A percentile compares a stretch with the other conserved stretches of the same genome.
phyloP scores from a whole-genome alignment of 2,329 filamentous ascomycete genomes.

The Zarea fungicola region DNA sequence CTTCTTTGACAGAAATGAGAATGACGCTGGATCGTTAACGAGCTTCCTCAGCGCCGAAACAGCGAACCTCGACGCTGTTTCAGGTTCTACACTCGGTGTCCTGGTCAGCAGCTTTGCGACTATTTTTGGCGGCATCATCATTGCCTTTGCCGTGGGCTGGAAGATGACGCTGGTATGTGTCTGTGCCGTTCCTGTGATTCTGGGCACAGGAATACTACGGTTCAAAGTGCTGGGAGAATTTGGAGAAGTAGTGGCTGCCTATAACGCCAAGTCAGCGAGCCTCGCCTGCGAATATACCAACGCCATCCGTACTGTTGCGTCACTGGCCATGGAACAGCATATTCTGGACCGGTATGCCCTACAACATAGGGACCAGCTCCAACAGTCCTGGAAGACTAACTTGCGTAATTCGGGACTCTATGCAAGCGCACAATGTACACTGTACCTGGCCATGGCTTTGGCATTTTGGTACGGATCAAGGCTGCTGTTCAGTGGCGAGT shows the following conservation, averaged over 20 bases:
- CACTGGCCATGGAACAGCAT: slow-evolving; percentile 51
- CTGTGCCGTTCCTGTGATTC: slow-evolving; percentile 22
- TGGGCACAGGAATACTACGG: slow-evolving; percentile 40
- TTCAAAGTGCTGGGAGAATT: slow-evolving; percentile 22
- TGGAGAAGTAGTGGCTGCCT: not conserved
- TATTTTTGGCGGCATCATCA: slow-evolving; percentile 1
- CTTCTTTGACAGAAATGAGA: slow-evolving; percentile 22
- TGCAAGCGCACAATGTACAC: slow-evolving; percentile 25
- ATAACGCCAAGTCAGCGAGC: not conserved
- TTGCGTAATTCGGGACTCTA: slow-evolving; percentile 19
- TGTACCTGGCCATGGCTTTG: slow-evolving; percentile 37
- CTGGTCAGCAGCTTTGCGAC: not conserved
- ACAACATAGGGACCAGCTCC: slow-evolving; percentile 25
- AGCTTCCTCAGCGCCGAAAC: slow-evolving; percentile 18
- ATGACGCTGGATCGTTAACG: slow-evolving; percentile 20
- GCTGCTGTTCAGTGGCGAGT: slow-evolving; percentile 18
- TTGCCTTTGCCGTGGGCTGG: slow-evolving; percentile 20
- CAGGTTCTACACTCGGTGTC: slow-evolving; percentile 10
- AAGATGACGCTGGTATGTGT: slow-evolving; percentile 26
- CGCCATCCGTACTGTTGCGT: slow-evolving; percentile 54
- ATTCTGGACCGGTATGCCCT: slow-evolving; percentile 35
- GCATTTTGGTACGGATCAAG: slow-evolving; percentile 43
- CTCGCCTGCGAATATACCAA: slow-evolving; percentile 39
- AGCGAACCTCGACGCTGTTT: slow-evolving; percentile 1
- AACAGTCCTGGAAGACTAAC: slow-evolving; percentile 22